phyloP scores from a whole-genome alignment of 257 asterid genomes.

The Forsythia viridissima region DNA sequence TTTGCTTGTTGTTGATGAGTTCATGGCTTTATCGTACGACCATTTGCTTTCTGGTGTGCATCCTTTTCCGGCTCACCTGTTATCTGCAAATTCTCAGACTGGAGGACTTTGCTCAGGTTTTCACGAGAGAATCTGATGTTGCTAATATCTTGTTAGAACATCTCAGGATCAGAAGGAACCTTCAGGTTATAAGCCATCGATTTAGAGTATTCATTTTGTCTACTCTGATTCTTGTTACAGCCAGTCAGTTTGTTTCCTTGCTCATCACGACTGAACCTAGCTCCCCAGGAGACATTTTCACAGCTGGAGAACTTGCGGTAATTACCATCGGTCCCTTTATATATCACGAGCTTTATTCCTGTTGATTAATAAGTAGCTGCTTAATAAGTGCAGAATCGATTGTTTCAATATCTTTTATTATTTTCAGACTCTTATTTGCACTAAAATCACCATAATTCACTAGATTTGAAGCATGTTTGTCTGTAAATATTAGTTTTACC shows the following conservation, averaged over 20 bases:
- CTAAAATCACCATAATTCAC: not conserved
- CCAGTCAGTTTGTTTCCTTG: conserved; percentile 75
- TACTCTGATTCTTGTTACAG: conserved; percentile 65
- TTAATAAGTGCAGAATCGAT: not conserved
- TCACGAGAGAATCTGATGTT: conserved; percentile 70
- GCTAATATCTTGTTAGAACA: conserved; percentile 68
- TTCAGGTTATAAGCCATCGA: conserved; percentile 84
- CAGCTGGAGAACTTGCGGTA: conserved; percentile 89
- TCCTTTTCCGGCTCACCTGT: conserved; percentile 82
- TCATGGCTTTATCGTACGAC: conserved; percentile 89
- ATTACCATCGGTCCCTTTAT: conserved; percentile 1
- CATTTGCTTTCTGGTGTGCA: conserved; percentile 76
- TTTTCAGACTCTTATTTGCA: not conserved
- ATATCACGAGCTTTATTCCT: not conserved
- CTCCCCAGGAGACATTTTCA: conserved; percentile 50
- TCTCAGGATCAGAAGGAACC: conserved; percentile 79
- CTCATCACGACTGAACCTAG: conserved; percentile 57
- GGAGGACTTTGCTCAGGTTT: conserved; percentile 79
- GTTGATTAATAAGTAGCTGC: not conserved
- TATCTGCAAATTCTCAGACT: conserved; percentile 72
- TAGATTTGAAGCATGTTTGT: not conserved
- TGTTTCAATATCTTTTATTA: not conserved
- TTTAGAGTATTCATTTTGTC: conserved; percentile 73
- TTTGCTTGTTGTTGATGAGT: conserved; percentile 61
- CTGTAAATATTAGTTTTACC: not conserved